Evolutionary conservation across 306 rosid species (phyloP), one percentile per base, ranked within the genome.

Genomic region (Corylus heterophylla): DNA sequence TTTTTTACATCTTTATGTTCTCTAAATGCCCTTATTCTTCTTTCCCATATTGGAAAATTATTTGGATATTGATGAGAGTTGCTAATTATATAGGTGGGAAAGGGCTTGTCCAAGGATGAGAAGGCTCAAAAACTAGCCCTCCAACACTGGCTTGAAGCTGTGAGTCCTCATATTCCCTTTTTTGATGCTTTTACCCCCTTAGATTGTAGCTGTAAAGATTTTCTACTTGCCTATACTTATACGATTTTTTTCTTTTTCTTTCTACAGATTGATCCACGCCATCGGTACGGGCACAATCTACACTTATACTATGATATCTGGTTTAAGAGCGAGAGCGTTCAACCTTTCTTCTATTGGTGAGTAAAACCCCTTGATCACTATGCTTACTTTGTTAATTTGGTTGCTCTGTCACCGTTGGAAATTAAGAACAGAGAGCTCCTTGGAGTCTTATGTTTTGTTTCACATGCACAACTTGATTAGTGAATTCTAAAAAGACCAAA

Each of bases 91-190:
- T 82, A 93, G 98, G 94, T 94, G 47, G 99, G 99, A 48, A 95
- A 95, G 84, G 99, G 99, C 83, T 87, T 95, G 87, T 93, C 96
- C n/a, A 95, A 95, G 83, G 89, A 95, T 81, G 99, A 91, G 31
- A 95, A 95, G 78, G 99, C 99, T 27, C 97, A 95, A 83, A 95
- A 93, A 69, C 78, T 95, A 31, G 97, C 99, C 76, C 94, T 91
- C 9, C 97, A 89, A 76, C 99, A 95, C 80, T 95, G 99, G 99
- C 99, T 95, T 63, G 99, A 95, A 85, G 93, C 95, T 76, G 95
- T 92, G 83, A 87, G 93, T 74, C 54, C 45, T 48, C 74, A 2
- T 83, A 78, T 29, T 27, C 20, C 35, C 35, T 27, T 0, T 29
- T 45, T 31, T 45, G 18, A 52, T 29, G 16, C 56, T 31, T 76